phyloP scores from a whole-genome alignment of 768 basidiomycete genomes.

The Kwoniella botswanensis region DNA sequence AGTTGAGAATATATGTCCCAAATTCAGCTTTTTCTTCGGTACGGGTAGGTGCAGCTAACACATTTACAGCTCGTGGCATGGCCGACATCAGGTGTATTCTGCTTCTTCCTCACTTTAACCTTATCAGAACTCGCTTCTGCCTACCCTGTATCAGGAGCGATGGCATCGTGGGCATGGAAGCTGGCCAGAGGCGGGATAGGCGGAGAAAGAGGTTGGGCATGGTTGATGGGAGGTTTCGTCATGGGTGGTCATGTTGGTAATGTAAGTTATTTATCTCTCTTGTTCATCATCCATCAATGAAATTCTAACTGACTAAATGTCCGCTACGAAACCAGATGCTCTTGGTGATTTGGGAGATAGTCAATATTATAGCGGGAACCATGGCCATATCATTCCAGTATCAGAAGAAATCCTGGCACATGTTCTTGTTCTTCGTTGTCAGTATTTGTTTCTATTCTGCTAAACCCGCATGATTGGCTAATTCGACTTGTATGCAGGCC shows the following conservation, averaged over 20 bases:
- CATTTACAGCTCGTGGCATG: constrained; percentile 50
- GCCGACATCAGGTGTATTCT: constrained; percentile 49
- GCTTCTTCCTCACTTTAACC: constrained; percentile 48
- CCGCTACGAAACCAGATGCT: constrained; percentile 35
- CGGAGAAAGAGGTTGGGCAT: constrained; percentile 54
- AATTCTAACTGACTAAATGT: no score
- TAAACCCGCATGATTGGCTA: neutral
- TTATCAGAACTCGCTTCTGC: constrained; percentile 55
- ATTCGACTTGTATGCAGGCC: constrained; percentile 24
- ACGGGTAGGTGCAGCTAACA: no score
- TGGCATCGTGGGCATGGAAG: constrained; percentile 58
- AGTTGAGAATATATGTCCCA: constrained; percentile 16
- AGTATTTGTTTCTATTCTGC: constrained; percentile 1
- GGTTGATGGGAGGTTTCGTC: constrained; percentile 51
- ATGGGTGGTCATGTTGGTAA: constrained; percentile 49
- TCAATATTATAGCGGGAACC: constrained; percentile 48
- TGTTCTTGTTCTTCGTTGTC: constrained; percentile 52
- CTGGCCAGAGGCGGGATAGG: constrained; percentile 51
- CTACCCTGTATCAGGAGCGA: constrained; percentile 56
- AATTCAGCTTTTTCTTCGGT: no score
- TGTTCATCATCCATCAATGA: neutral
- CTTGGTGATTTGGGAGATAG: constrained; percentile 50
- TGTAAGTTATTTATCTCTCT: constrained; percentile 30
- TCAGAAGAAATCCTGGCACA: constrained; percentile 43
- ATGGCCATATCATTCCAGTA: constrained; percentile 49